Evolutionary conservation across 2,329 filamentous ascomycete genomes (phyloP).

Genomic region (Chaetomium strumarium): DNA sequence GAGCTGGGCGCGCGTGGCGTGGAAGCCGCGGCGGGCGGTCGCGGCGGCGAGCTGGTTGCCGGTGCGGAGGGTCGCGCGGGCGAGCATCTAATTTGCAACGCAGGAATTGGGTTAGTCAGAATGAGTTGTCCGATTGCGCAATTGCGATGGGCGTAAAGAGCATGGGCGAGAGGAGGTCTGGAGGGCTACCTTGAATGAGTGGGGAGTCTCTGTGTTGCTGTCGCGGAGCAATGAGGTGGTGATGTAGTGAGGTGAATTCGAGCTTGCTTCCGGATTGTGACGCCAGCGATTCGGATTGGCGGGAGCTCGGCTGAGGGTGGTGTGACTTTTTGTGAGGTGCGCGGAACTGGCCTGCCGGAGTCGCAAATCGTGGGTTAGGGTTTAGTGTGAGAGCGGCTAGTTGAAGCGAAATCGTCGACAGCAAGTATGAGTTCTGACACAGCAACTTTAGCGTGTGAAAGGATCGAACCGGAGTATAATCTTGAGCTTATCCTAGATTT

Average conservation of each 20-base stretch:
- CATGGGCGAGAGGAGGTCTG: background rate
- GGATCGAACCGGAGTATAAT: no score
- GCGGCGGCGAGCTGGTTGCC: constrained; percentile 47
- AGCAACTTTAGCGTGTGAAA: no score
- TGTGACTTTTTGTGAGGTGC: constrained; percentile 21
- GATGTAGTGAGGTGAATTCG: constrained; percentile 13
- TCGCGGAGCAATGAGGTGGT: background rate
- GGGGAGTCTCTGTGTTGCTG: constrained; percentile 2
- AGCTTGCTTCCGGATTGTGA: constrained; percentile 15
- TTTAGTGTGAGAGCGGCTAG: background rate
- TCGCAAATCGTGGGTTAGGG: background rate
- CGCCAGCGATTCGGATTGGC: constrained; percentile 15
- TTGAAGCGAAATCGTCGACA: background rate
- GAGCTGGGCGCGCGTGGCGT: constrained; percentile 77
- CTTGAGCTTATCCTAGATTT: no score
- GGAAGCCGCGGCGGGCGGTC: constrained; percentile 82
- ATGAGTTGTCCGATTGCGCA: background rate
- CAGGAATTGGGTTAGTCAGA: background rate
- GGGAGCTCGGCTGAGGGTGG: constrained; percentile 20
- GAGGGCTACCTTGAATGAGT: constrained; percentile 14
- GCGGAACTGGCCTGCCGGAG: constrained; percentile 4
- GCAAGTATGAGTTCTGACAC: no score
- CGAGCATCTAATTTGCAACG: constrained; percentile 62
- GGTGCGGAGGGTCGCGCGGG: constrained; percentile 54
- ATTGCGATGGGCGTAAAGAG: background rate